Base-by-base conservation (phyloP, 345 rosid genomes). In the Acer saccharum region DNA sequence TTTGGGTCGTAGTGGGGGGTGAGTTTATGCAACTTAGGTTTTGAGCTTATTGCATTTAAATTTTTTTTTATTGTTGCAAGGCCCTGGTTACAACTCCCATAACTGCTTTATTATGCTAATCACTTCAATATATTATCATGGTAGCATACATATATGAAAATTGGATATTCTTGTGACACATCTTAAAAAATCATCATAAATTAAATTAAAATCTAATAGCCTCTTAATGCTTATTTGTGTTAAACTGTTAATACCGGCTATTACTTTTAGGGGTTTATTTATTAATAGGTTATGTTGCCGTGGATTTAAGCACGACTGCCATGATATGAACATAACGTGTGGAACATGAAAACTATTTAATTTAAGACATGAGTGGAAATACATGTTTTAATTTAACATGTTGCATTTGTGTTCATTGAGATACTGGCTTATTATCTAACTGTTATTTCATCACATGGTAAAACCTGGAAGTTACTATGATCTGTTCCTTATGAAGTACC, bases 1-100 rank as follows among this genome's bases (percentile, higher is more conserved):
- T 71, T 72, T 87, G 80, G 90, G 88, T 70, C 88, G 90, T 72
- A 70, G 90, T 74, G 90, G 90, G 68, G 90, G 88, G 89, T 87
- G 71, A 48, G 82, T 75, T 20, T n/a, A 50, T 52, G 54, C 46
- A 16, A 60, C 35, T 58, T 13, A 10, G 14, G 2, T 20, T 63
- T 10, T 32, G 8, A 0, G 29, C 57, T 65, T 52, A 10, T n/a
- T 65, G 48, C 21, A 52, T 63, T 50, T 13, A 1, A 48, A 7
- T 46, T 74, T 25, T 25, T 25, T 25, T 25, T 25, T 25, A 17
- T 60, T 14, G 18, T 39, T 39, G n/a, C 14, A 72, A 29, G 6
- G 39, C 39, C 39, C 6, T 35, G 39, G 66, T 57, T 35, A 18
- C 60, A 17, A 17, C 25, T 29, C 23, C 7, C 3, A 1, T 54